These are phyloP conservation scores for Trichoderma atroviride DNA, from an alignment of 2,329 filamentous ascomycete genomes.

Conservation along the genomic window DNA sequence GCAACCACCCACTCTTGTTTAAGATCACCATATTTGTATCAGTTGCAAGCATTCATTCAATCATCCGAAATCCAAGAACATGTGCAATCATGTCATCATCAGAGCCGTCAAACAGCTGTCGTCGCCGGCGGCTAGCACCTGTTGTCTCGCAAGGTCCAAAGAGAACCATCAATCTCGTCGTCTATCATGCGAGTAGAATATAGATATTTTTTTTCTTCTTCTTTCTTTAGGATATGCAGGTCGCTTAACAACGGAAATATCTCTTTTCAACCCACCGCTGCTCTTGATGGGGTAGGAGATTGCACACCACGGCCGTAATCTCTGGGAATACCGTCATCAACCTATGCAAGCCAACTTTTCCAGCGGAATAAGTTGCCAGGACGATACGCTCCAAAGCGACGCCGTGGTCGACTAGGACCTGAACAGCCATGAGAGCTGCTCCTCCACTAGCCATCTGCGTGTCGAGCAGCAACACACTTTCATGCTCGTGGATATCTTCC, in stretches of 20 bases:
- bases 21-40: not conserved
- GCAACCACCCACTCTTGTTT: not conserved
- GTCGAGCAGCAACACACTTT: conserved; percentile 83
- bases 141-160: not conserved
- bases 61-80: not conserved
- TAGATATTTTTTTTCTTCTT: not conserved
- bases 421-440: conserved; percentile 85
- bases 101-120: not conserved
- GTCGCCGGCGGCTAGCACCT: not conserved
- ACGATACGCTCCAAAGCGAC: conserved; percentile 83
- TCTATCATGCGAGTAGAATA: not conserved
- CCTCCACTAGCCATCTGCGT: conserved; percentile 94
- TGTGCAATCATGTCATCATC: not conserved
- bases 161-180: not conserved
- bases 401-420: conserved; percentile 93
- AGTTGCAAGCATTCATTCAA: not conserved
- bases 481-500: conserved; percentile 70
- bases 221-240: not conserved
- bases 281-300: conserved; percentile 79
- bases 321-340: conserved; percentile 87
- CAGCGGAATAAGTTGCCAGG: conserved; percentile 89
- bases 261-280: conserved; percentile 86
- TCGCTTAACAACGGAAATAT: conserved; percentile 81
- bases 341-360: conserved; percentile 79
- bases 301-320: conserved; percentile 82